Evolutionary conservation across 306 rosid genomes (phyloP).

Genomic region (Quercus cerris): DNA sequence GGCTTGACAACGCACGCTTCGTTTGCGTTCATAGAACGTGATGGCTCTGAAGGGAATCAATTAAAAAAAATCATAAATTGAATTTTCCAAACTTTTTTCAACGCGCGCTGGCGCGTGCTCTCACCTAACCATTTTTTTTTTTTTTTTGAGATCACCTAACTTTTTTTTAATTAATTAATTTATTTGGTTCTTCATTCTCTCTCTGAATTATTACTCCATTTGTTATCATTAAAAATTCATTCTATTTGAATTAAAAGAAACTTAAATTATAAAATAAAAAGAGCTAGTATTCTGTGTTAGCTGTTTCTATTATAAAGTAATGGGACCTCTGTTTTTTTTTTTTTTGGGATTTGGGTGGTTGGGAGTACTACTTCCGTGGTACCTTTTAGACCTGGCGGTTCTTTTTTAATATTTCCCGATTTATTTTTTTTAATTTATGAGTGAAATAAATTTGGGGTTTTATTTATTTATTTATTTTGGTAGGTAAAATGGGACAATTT

Average conservation of each 20-base stretch:
- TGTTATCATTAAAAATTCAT: neutral
- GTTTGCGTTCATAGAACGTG: slow-evolving; percentile 27
- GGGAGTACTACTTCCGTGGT: slow-evolving; percentile 10
- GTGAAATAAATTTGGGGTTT: neutral
- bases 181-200: neutral
- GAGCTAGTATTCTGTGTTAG: neutral
- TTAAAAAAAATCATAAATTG: too few species aligned
- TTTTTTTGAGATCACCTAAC: neutral
- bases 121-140: neutral
- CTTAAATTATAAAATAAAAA: neutral
- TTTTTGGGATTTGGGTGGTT: slow-evolving; percentile 3
- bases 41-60: slow-evolving; percentile 18
- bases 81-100: neutral
- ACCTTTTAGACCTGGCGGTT: neutral
- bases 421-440: neutral
- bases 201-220: neutral
- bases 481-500: neutral
- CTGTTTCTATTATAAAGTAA: neutral
- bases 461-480: neutral
- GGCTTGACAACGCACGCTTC: slow-evolving; percentile 36
- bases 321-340: neutral
- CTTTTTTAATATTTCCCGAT: neutral
- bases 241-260: neutral
- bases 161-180: neutral
- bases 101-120: slow-evolving; percentile 1